Evolutionary conservation across 768 basidiomycete genomes (phyloP).

Genomic region (Leccinum sublutescens): DNA sequence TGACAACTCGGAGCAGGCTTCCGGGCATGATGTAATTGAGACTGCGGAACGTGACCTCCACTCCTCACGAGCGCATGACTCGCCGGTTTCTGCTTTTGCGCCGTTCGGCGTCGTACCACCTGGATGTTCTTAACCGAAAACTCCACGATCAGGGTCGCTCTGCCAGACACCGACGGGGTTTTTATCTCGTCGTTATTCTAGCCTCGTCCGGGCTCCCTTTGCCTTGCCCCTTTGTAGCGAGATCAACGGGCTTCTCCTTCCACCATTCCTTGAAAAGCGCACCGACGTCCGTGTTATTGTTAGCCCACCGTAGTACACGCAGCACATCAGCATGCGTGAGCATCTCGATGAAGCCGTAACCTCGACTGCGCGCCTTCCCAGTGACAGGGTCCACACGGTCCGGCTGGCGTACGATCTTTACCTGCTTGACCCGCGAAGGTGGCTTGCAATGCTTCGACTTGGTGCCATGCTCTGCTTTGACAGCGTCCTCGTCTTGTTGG

Average conservation of each 20-base stretch:
- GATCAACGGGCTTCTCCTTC: constrained; percentile 69
- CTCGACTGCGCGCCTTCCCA: constrained; percentile 84
- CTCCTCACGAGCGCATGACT: background rate
- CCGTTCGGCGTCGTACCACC: constrained; percentile 75
- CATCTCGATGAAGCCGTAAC: constrained; percentile 96
- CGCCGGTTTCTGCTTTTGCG: constrained; percentile 41
- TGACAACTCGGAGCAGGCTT: constrained; percentile 1
- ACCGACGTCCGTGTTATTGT: constrained; percentile 75
- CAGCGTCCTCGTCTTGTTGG: constrained; percentile 26
- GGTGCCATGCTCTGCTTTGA: constrained; percentile 23
- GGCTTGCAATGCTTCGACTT: constrained; percentile 30
- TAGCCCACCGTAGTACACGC: constrained; percentile 89
- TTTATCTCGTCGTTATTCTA: constrained; percentile 55
- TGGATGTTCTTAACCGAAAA: constrained; percentile 97
- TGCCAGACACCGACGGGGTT: constrained; percentile 36
- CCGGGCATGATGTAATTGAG: constrained; percentile 1
- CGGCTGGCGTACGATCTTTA: constrained; percentile 89
- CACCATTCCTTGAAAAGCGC: constrained; percentile 78
- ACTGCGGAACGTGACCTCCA: constrained; percentile 1
- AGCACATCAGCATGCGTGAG: constrained; percentile 85
- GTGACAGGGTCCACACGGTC: constrained; percentile 87
- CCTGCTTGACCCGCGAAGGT: constrained; percentile 68
- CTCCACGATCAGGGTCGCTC: constrained; percentile 76
- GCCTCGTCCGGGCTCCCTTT: constrained; percentile 49
- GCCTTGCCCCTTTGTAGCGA: constrained; percentile 53